These are phyloP conservation scores for Sclerotinia sclerotiorum DNA, from an alignment of 2,329 filamentous ascomycete species.

Conservation along the genomic window DNA sequence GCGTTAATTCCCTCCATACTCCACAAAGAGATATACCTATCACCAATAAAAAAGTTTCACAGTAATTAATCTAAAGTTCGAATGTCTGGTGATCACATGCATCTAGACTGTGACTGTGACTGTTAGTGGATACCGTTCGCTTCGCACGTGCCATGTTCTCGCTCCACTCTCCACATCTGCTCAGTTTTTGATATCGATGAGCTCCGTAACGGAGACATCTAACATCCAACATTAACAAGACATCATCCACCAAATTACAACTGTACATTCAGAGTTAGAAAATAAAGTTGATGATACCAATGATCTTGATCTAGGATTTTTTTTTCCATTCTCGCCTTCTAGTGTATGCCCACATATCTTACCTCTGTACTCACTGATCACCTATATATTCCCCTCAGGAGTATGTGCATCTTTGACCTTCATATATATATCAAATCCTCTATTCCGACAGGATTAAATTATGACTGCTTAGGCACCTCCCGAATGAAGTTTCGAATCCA, in stretches of 20 bases:
- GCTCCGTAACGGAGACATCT: background rate
- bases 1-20: background rate
- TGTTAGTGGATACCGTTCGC: background rate
- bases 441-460: background rate
- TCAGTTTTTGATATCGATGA: background rate
- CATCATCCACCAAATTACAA: background rate
- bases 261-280: too few relatives aligned
- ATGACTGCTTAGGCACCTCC: background rate
- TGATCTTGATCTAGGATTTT: background rate
- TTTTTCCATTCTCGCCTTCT: background rate
- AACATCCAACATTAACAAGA: background rate
- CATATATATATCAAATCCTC: background rate
- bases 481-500: background rate
- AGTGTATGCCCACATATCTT: background rate
- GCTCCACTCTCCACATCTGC: background rate
- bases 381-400: background rate
- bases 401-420: background rate
- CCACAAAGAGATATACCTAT: background rate
- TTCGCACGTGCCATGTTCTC: background rate
- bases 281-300: background rate
- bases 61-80: slow-evolving; percentile 12
- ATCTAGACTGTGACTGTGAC: background rate
- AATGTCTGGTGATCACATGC: background rate
- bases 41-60: background rate
- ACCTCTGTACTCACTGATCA: background rate